Evolutionary conservation across 352 stramenopile genomes (phyloP).

Genomic region (Globisporangium lucens): DNA sequence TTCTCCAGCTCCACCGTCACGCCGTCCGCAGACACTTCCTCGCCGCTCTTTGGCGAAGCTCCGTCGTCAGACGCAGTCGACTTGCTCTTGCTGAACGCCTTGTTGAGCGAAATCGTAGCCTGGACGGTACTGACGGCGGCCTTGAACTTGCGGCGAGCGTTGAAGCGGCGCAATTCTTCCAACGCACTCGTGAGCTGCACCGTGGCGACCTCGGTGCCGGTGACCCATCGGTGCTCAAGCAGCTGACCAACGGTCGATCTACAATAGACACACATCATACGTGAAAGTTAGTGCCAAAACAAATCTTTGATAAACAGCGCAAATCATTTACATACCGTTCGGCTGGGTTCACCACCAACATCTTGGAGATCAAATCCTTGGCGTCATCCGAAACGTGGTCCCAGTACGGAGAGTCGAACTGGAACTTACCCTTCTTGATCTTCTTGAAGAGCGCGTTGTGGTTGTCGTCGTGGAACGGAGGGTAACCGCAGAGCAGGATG

Average conservation of each 20-base stretch:
- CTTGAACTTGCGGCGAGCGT: constrained; percentile 94
- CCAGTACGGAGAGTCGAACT: constrained; percentile 97
- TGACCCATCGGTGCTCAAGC: constrained; percentile 91
- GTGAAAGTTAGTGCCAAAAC: no score
- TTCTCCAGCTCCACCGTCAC: constrained; percentile 29
- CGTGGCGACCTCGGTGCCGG: constrained; percentile 69
- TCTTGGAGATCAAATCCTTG: constrained; percentile 93
- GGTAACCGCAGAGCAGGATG: constrained; percentile 83
- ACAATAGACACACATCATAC: constrained; percentile 16
- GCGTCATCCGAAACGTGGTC: constrained; percentile 90
- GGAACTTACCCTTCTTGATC: constrained; percentile 93
- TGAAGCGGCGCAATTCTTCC: constrained; percentile 92
- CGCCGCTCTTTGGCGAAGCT: constrained; percentile 2
- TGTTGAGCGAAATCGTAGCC: constrained; percentile 67
- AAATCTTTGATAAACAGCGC: not conserved
- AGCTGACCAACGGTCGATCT: constrained; percentile 82
- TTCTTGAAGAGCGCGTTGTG: constrained; percentile 93
- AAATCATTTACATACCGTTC: constrained; percentile 51
- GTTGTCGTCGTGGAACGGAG: constrained; percentile 91
- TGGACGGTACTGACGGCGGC: constrained; percentile 88
- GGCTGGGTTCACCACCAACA: constrained; percentile 90
- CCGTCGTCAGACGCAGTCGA: constrained; percentile 20
- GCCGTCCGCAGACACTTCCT: constrained; percentile 18
- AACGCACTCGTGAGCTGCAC: constrained; percentile 91
- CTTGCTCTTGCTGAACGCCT: constrained; percentile 70